Evolutionary conservation across 768 basidiomycete genomes (phyloP).

Genomic region (Lactifluus echinatus): DNA sequence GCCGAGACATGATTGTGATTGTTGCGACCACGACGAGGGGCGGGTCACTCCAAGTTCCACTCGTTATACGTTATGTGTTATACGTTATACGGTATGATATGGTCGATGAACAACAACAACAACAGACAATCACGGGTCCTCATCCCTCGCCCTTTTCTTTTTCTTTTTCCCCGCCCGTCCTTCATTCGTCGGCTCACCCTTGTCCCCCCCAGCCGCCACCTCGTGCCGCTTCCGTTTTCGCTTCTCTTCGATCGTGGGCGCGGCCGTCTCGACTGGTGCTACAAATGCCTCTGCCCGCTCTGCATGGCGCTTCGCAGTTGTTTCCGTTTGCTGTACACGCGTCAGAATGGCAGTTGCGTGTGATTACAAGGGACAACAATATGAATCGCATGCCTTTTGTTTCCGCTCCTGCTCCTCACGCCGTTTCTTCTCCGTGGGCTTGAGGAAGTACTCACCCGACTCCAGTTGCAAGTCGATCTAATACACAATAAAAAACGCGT

Average conservation of each 20-base stretch:
- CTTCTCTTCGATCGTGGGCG: constrained; percentile 71
- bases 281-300: constrained; percentile 84
- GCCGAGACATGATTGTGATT: not conserved
- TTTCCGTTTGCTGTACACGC: constrained; percentile 64
- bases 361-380: too few species aligned
- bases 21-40: too few species aligned
- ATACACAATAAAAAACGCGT: not conserved
- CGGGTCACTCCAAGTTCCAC: too few species aligned
- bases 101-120: not conserved
- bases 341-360: not conserved
- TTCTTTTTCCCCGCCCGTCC: constrained; percentile 33
- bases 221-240: constrained; percentile 42
- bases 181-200: constrained; percentile 27
- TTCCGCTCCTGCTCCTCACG: constrained; percentile 61
- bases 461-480: constrained; percentile 91
- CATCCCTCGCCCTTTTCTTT: constrained; percentile 30
- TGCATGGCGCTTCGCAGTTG: constrained; percentile 57
- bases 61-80: too few species aligned
- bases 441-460: constrained; percentile 97
- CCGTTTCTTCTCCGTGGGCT: constrained; percentile 75
- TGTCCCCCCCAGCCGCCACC: constrained; percentile 26
- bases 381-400: constrained; percentile 50
- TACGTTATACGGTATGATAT: not conserved
- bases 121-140: constrained; percentile 1
- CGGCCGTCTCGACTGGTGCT: constrained; percentile 74